These are phyloP conservation scores for Ramaria rubella DNA, from an alignment of 768 basidiomycete species.

Conservation along the genomic window DNA sequence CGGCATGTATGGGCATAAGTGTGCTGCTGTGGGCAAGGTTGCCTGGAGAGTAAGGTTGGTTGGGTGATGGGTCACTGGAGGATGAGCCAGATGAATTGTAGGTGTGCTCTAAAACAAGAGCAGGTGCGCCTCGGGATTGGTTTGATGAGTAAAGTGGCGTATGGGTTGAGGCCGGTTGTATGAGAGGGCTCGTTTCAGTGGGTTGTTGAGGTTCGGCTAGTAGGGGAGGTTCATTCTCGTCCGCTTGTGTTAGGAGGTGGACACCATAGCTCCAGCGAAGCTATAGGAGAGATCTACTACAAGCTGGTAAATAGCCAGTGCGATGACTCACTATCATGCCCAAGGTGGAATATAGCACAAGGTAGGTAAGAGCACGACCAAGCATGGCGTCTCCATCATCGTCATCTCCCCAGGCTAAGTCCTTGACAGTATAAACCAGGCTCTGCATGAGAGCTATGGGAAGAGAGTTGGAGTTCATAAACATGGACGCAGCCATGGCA, in stretches of 20 bases:
- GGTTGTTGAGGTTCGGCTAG: constrained; percentile 3
- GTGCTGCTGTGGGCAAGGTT: neutral
- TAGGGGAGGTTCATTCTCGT: constrained; percentile 35
- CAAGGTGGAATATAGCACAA: constrained; percentile 88
- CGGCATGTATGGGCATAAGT: neutral
- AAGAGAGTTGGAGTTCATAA: constrained; percentile 93
- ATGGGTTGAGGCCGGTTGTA: constrained; percentile 10
- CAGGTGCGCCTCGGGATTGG: neutral
- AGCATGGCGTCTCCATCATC: constrained; percentile 87
- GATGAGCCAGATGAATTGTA: neutral
- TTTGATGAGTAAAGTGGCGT: neutral
- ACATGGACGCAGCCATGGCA: constrained; percentile 76
- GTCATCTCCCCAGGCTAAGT: constrained; percentile 71
- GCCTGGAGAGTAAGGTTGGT: neutral
- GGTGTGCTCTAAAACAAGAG: neutral
- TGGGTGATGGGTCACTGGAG: neutral
- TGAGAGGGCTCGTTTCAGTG: neutral
- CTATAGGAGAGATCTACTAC: constrained; percentile 32
- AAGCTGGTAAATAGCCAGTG: neutral
- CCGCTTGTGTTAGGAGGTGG: constrained; percentile 68
- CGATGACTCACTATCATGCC: constrained; percentile 79
- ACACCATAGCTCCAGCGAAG: constrained; percentile 93
- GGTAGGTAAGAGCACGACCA: constrained; percentile 82
- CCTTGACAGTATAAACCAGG: constrained; percentile 71
- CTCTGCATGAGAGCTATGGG: constrained; percentile 93